These are phyloP conservation scores for Dacryopinax primogenitus DNA, from an alignment of 768 basidiomycete genomes.

Conservation along the genomic window DNA sequence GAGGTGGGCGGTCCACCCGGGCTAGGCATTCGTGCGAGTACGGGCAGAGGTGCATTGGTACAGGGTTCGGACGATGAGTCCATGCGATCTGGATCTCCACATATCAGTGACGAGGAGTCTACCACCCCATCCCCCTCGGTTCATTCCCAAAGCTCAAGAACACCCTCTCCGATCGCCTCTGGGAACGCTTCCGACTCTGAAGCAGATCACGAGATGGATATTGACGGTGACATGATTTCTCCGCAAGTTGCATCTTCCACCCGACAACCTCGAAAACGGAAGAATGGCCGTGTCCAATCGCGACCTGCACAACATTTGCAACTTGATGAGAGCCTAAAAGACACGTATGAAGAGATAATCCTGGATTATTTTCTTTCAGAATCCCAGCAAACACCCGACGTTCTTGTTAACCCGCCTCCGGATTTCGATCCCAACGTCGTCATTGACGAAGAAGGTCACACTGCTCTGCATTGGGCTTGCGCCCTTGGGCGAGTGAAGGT, in stretches of 20 bases:
- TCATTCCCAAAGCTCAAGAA: slow-evolving; percentile 76
- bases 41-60: neutral
- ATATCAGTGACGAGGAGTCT: slow-evolving; percentile 70
- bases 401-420: slow-evolving; percentile 73
- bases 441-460: slow-evolving; percentile 97
- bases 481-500: slow-evolving; percentile 97
- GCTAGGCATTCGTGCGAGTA: slow-evolving; percentile 9
- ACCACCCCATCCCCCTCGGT: slow-evolving; percentile 84
- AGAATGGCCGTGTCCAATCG: neutral
- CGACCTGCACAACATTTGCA: neutral
- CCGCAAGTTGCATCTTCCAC: neutral
- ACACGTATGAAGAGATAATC: slow-evolving; percentile 78
- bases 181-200: neutral
- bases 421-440: slow-evolving; percentile 93
- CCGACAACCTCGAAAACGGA: slow-evolving; percentile 9
- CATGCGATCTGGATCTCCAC: slow-evolving; percentile 15
- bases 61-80: slow-evolving; percentile 5
- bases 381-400: slow-evolving; percentile 74
- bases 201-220: slow-evolving; percentile 4
- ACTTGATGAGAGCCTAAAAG: slow-evolving; percentile 17
- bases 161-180: slow-evolving; percentile 68
- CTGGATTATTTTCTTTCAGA: slow-evolving; percentile 98
- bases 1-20: slow-evolving; percentile 10
- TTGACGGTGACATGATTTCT: neutral
- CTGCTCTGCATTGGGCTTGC: slow-evolving; percentile 94